Base-by-base conservation (phyloP, 2,329 filamentous ascomycete species). In the Endothia cerciana region DNA sequence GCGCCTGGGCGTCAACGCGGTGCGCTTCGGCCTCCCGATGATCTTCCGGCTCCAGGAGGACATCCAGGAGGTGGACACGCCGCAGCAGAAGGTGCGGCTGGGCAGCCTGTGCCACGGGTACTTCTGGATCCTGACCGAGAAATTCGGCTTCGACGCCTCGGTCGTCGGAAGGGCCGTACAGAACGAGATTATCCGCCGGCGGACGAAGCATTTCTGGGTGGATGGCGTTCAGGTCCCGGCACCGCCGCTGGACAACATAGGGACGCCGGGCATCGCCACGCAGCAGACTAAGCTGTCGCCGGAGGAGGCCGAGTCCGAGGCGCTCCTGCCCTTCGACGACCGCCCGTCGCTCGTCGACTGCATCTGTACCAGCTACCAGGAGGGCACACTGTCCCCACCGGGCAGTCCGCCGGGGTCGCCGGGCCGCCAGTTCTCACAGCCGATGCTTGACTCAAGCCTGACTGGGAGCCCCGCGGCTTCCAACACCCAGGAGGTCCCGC, bases 91-190 rank as follows among this genome's bases (percentile, higher is more conserved):
- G 74, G 86, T 97, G 47, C 90, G 92, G 53, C 82, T 96, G 53
- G 93, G 91, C 38, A 93, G 91, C 73, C 80, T 98, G 65, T 92
- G 94, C 60, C 92, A 97, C 73, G 94, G 93, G 10, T 97, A 97
- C 76, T 88, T 97, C 66, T 94, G 91, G 90, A 86, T 87, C 0
- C 75, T 97, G 68, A 88, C 86, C 4, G 89, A 94, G 66, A 89
- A 87, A 64, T 94, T 97, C 69, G 86, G 91, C 56, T 89, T 96
- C 68, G 90, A 94, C 63, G 82, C 83, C 7, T 89, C 90, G 0
- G 81, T 83, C 0, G 83, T 91, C 22, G 93, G 92, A 8, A 84
- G 85, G 62, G 87, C 88, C 8, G 88, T 97, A 41, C 85, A 90
- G 63, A 88, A 87, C 65, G 94, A 97, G 75, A 91, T 97, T 65